These are phyloP conservation scores for Irpex sp. DNA, from an alignment of 1,284 basidiomycete genomes.

Conservation along the genomic window DNA sequence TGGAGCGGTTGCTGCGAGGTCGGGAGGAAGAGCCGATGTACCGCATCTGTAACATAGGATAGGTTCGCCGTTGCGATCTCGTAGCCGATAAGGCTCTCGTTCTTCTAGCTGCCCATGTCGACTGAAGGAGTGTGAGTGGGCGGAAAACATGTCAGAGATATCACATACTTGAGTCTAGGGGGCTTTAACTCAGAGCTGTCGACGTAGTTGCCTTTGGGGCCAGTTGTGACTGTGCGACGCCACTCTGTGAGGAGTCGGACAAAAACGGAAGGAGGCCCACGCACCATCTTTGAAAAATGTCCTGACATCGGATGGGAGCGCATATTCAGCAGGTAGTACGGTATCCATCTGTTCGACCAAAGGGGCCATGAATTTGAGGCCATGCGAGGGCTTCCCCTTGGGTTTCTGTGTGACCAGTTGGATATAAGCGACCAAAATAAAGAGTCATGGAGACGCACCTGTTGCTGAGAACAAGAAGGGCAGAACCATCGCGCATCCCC, in stretches of 20 bases:
- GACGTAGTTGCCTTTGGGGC: constrained; percentile 73
- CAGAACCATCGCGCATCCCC: constrained; percentile 93
- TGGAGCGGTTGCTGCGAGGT: constrained; percentile 44
- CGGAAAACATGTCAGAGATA: constrained; percentile 20
- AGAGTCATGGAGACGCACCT: constrained; percentile 43
- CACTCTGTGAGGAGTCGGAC: constrained; percentile 13
- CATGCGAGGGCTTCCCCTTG: constrained; percentile 55
- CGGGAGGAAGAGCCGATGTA: constrained; percentile 65
- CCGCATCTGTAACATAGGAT: constrained; percentile 91
- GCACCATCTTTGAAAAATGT: constrained; percentile 83
- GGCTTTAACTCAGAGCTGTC: constrained; percentile 76
- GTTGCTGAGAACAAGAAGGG: constrained; percentile 66
- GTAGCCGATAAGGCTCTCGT: constrained; percentile 85
- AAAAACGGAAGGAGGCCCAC: constrained; percentile 23
- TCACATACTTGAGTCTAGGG: constrained; percentile 72
- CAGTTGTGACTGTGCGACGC: constrained; percentile 58
- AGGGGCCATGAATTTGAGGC: constrained; percentile 53
- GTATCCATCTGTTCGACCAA: constrained; percentile 65
- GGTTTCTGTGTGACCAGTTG: constrained; percentile 47
- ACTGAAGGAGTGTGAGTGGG: constrained; percentile 39
- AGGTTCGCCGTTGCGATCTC: constrained; percentile 79
- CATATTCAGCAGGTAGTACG: constrained; percentile 77
- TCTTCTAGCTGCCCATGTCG: constrained; percentile 89
- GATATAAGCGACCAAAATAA: constrained; percentile 1
- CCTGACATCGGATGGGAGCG: constrained; percentile 87